Percentiles rank a stretch among this genome's conserved stretches.
Conservation (phyloP, 371 early-diverging fungal species). For the Mycotypha africana region DNA sequence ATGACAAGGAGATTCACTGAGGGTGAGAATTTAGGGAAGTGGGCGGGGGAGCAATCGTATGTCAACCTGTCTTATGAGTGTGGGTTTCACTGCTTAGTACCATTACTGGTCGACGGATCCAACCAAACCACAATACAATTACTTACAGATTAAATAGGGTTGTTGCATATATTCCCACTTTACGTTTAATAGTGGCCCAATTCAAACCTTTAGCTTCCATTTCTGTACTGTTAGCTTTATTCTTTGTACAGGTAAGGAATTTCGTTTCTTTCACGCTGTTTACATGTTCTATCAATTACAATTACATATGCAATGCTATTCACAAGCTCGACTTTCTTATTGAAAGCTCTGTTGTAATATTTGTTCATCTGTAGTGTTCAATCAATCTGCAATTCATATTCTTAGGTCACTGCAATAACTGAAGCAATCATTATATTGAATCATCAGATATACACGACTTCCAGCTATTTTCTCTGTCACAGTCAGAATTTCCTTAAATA, state of each 20-base stretch:
- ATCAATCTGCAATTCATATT: slow-evolving; percentile 12
- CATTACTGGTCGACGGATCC: no score
- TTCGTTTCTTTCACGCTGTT: slow-evolving; percentile 9
- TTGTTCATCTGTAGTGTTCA: slow-evolving; percentile 15
- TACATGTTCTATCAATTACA: slow-evolving; percentile 16
- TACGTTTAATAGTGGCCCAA: slow-evolving; percentile 6
- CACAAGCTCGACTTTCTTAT: slow-evolving; percentile 10
- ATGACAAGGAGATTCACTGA: no score
- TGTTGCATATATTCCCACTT: slow-evolving; percentile 7
- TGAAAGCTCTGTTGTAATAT: slow-evolving; percentile 9
- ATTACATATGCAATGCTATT: slow-evolving; percentile 15
- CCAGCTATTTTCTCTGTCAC: slow-evolving; percentile 10
- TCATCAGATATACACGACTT: slow-evolving; percentile 10
- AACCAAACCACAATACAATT: no score
- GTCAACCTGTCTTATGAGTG: no score
- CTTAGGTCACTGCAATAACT: slow-evolving; percentile 13
- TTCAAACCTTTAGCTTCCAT: slow-evolving; percentile 13
- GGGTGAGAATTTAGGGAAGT: no score
- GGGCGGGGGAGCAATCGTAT: no score
- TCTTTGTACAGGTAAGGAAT: slow-evolving; percentile 7
- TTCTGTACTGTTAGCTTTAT: slow-evolving; percentile 3
- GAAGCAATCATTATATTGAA: slow-evolving; percentile 12
- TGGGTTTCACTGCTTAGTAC: no score
- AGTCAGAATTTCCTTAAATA: slow-evolving; percentile 4
- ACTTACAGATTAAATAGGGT: slow-evolving; percentile 11